phyloP scores from a whole-genome alignment of 495 filamentous ascomycete genomes.

The Penicillium herquei region DNA sequence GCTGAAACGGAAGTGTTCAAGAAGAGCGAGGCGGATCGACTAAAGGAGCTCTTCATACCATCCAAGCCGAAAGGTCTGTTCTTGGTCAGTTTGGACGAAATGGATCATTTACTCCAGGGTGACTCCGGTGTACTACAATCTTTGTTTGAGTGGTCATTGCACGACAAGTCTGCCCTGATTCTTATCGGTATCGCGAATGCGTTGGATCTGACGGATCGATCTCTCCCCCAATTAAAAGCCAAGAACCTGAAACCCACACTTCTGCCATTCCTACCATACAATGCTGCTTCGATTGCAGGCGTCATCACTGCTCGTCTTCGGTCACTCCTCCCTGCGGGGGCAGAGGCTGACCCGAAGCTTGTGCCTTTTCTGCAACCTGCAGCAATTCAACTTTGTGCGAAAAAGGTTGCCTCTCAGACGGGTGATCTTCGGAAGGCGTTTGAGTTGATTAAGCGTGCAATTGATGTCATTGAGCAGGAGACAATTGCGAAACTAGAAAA shows the following conservation, averaged over 20 bases:
- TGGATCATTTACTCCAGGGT: slow-evolving; percentile 85
- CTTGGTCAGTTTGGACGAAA: slow-evolving; percentile 86
- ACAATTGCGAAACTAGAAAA: slow-evolving; percentile 51
- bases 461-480: slow-evolving; percentile 87
- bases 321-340: slow-evolving; percentile 57
- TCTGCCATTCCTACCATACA: slow-evolving; percentile 91
- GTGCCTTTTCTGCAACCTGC: slow-evolving; percentile 90
- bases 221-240: slow-evolving; percentile 89
- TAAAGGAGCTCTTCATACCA: slow-evolving; percentile 65
- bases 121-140: slow-evolving; percentile 85
- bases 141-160: slow-evolving; percentile 90
- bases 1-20: slow-evolving; percentile 56
- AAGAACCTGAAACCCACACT: slow-evolving; percentile 86
- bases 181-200: slow-evolving; percentile 96
- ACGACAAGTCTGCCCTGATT: slow-evolving; percentile 70
- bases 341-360: slow-evolving; percentile 52
- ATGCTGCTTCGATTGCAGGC: slow-evolving; percentile 79
- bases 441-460: slow-evolving; percentile 83
- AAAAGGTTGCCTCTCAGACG: slow-evolving; percentile 89
- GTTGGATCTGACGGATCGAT: slow-evolving; percentile 90
- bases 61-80: slow-evolving; percentile 56
- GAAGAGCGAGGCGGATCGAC: slow-evolving; percentile 50
- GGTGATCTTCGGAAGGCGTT: slow-evolving; percentile 95
- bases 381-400: slow-evolving; percentile 87
- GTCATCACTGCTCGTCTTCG: slow-evolving; percentile 83